Base-by-base conservation (phyloP, 2,329 filamentous ascomycete genomes). In the Teratosphaeria pseudoeucalypti region DNA sequence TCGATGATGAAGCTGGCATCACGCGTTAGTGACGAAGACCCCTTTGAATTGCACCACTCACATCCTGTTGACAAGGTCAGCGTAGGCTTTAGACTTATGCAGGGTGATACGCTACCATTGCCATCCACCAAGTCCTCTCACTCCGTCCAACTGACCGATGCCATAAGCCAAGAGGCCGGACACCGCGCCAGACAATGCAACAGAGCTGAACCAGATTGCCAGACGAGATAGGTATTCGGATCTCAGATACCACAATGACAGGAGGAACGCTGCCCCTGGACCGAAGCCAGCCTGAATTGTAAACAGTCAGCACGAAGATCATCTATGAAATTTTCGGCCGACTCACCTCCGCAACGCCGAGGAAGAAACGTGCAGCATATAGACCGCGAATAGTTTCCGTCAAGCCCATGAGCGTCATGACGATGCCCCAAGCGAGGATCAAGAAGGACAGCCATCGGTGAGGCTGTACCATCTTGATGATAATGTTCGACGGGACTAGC, bases 1-100 rank as follows among this genome's bases (percentile, higher is more conserved):
- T 72, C 71, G 3, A 90, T 75, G 60, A 91, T 87, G 71, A 92
- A 92, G 57, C 92, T 90, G 88, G 49, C 10, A 54, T 14, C 3
- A n/a, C 5, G 19, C 52, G 5, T 49, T 23, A 49, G n/a, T 23
- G n/a, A 19, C 16, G n/a, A 23, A 6, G 43, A 10, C 19, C 19
- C 12, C 27, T 23, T 12, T 16, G 34, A 57, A 34, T 53, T n/a
- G 23, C 43, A n/a, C 29, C 52, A 54, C 37, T 58, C 52, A 54
- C 27, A 32, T 32, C 52, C 32, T 54, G 27, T 12, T 14, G 14
- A 43, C 27, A 54, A 14, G 16, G 27, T 54, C 52, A 54, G 27
- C 26, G 1, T n/a, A 29, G 16, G 14, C 10, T 16, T 14, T 5
- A 7, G 11, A 23, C 14, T 11, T 12, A 14, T 1, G 23, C 4